These are phyloP conservation scores for Schrenkiella parvula DNA, from an alignment of 345 rosid genomes.

Conservation along the genomic window DNA sequence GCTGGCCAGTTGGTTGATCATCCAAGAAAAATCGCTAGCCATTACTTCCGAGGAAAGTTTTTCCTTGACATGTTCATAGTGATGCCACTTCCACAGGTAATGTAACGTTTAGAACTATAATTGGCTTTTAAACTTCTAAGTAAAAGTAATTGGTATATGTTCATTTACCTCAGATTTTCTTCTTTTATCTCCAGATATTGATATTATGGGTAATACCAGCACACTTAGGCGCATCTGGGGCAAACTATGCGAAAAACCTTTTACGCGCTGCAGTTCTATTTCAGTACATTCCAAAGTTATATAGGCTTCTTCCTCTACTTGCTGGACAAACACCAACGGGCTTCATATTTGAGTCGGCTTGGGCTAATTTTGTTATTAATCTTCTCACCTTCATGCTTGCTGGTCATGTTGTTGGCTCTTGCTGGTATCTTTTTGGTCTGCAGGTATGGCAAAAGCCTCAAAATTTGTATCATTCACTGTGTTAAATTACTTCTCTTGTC, in stretches of 20 bases:
- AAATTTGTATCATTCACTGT: neutral
- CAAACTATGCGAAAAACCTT: conserved; percentile 72
- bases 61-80: conserved; percentile 53
- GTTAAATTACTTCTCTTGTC: neutral
- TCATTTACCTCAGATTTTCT: neutral
- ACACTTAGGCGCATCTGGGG: conserved; percentile 40
- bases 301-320: conserved; percentile 61
- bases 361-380: conserved; percentile 83
- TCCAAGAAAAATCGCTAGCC: conserved; percentile 59
- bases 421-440: conserved; percentile 85
- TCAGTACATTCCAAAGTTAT: conserved; percentile 74
- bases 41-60: conserved; percentile 61
- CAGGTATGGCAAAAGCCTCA: conserved; percentile 45
- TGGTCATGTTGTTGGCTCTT: conserved; percentile 74
- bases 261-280: conserved; percentile 55
- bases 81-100: conserved; percentile 86
- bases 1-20: conserved; percentile 88
- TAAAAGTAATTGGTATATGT: neutral
- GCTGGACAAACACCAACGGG: conserved; percentile 71
- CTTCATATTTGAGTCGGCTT: conserved; percentile 78
- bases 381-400: conserved; percentile 68
- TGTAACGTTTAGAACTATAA: conserved; percentile 12
- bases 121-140: neutral
- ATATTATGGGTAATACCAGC: conserved; percentile 45
- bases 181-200: conserved; percentile 45